A percentile compares a stretch with the other conserved stretches of the same genome.
These are phyloP conservation scores for Saxispiralis lemnorum DNA, from an alignment of 495 filamentous ascomycete genomes.

Conservation along the genomic window DNA sequence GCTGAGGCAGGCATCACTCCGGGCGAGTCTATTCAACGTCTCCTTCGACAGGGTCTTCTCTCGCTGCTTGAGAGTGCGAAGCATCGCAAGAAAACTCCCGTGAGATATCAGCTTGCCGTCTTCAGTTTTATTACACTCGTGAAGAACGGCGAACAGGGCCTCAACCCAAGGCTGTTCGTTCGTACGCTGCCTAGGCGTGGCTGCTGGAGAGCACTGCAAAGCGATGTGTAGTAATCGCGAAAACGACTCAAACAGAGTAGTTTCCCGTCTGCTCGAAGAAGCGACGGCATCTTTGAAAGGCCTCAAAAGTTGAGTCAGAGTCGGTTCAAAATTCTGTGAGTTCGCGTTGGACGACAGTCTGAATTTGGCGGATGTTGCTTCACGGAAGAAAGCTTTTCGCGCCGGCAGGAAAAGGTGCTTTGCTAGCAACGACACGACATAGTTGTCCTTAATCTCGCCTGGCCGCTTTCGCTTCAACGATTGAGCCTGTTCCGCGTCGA, in stretches of 20 bases:
- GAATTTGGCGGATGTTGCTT: conserved; percentile 15
- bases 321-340: background rate
- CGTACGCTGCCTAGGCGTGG: conserved; percentile 12
- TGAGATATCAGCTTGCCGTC: background rate
- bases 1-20: no score
- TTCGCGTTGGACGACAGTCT: background rate
- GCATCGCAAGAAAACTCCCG: background rate
- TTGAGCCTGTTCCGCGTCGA: no score
- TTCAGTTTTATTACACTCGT: conserved; percentile 12
- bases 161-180: conserved; percentile 22
- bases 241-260: conserved; percentile 5
- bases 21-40: background rate
- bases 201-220: conserved; percentile 12
- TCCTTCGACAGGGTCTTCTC: background rate
- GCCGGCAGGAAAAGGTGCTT: conserved; percentile 54
- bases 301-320: background rate
- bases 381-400: conserved; percentile 28
- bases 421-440: conserved; percentile 46
- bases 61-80: background rate
- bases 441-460: background rate
- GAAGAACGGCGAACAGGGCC: conserved; percentile 16
- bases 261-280: background rate
- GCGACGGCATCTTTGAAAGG: background rate
- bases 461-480: conserved; percentile 6
- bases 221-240: conserved; percentile 20